Base-by-base conservation (phyloP, 129 eudicot species). In the Lactuca saligna region DNA sequence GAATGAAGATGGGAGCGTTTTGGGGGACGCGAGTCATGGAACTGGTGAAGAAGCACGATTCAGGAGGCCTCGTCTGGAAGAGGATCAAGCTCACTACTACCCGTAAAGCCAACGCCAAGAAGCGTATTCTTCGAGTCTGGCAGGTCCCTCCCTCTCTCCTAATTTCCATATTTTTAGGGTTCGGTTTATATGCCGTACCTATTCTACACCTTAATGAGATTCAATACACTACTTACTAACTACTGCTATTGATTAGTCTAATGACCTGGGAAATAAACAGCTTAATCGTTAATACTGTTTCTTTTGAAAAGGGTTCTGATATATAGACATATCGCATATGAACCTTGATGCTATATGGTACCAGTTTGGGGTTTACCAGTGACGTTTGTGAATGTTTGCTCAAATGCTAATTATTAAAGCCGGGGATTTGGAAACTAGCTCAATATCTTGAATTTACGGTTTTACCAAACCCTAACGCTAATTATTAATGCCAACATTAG, bases 91-190 rank as follows among this genome's bases (percentile, higher is more conserved):
- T 92, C 71, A 88, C 98, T 9, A 10, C 96, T 63, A 92, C 98
- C 73, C 94, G 98, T 60, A 88, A 89, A 82, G 89, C 91, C 75
- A 92, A 92, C 85, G 98, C 96, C 70, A 92, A 92, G 86, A 92
- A 88, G 72, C 94, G 98, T 17, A 90, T 86, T 51, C 88, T 69
- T 25, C 87, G 98, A 63, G 95, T 92, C 76, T 84, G 91, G 87
- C 98, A 88, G 98, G 98, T 87, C 55, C 11, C 53, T 7, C 60
- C 42, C 20, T 7, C 58, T 42, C 13, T 20, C 54, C 34, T 33
- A 44, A 13, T 39, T 53, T 13, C 16, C 5, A 4, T n/a, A 15
- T 12, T 29, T 48, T 76, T 32, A 29, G 49, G 66, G 57, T 77
- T 70, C 50, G 66, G 57, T 77, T 70, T 57, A 42, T 48, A 42